Conservation (phyloP, 768 basidiomycete species). For the Mycena rosella region DNA sequence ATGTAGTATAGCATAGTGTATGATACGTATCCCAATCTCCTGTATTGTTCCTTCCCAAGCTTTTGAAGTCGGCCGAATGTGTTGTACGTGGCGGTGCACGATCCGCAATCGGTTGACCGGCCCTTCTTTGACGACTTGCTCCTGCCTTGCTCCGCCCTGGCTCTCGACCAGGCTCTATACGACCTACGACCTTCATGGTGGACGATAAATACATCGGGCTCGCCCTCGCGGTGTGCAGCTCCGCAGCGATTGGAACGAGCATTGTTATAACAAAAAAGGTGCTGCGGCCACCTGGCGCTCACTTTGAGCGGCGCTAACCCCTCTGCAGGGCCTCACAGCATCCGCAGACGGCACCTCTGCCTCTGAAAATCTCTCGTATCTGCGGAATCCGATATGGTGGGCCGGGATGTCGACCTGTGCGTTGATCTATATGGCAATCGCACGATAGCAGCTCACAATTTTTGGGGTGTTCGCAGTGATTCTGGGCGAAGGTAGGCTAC, state of each 20-base stretch:
- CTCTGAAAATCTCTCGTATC: conserved; percentile 87
- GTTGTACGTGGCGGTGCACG: neutral
- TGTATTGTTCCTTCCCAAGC: too few relatives aligned
- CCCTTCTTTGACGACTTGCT: neutral
- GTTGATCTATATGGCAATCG: conserved; percentile 48
- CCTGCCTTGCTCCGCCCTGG: conserved; percentile 10
- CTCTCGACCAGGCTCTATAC: neutral
- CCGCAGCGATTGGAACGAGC: conserved; percentile 91
- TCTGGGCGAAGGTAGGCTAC: conserved; percentile 83
- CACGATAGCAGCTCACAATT: neutral
- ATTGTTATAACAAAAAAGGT: conserved; percentile 99
- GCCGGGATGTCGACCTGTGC: conserved; percentile 91
- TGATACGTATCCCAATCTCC: neutral
- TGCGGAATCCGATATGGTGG: conserved; percentile 98
- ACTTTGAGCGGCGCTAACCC: conserved; percentile 1
- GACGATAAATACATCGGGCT: conserved; percentile 98
- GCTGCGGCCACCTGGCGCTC: conserved; percentile 29
- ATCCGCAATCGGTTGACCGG: neutral
- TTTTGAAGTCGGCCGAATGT: too few relatives aligned
- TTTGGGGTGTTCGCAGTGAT: conserved; percentile 70
- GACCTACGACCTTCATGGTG: conserved; percentile 60
- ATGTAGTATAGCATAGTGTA: conserved; percentile 15
- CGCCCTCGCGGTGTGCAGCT: conserved; percentile 86
- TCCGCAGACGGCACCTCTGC: conserved; percentile 75
- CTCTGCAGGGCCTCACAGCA: conserved; percentile 85